Base-by-base conservation (phyloP, 2,329 filamentous ascomycete genomes). In the Scytalidium sp. region DNA sequence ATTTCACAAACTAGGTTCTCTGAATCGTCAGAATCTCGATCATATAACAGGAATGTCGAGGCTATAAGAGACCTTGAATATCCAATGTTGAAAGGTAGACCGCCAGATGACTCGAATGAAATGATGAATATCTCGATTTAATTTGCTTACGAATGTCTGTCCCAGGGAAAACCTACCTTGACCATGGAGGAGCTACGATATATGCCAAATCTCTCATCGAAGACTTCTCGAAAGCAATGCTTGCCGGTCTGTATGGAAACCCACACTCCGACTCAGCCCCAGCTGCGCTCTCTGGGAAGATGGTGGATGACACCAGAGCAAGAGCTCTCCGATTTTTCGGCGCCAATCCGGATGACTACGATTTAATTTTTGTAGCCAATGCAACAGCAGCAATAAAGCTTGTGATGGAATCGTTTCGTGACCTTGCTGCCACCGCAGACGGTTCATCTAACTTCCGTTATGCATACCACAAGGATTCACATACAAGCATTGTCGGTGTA, bases 381-480 rank as follows among this genome's bases (percentile, higher is more conserved):
- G 88, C 93, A n/a, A 97, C 93, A 0, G 90, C 91, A 2, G 90
- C 85, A 2, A 85, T 96, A 60, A 97, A 97, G 68, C 71, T 96
- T 7, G 87, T 95, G 2, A 78, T 81, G 43, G 93, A 97, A 50
- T 83, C 84, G 3, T 79, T 96, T 59, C 76, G 87, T 46, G 83
- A 86, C 53, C 73, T 78, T 42, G 76, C 83, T 10, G 41, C 83
- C 82, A 6, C 78, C 93, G 62, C 76, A 84, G 50, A 81, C 85
- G 52, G 73, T 76, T 43, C 76, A 81, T 17, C 68, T 70, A 68
- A 71, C 0, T 96, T 94, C 60, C 79, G 81, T 68, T 97, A 92
- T 67, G 83, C 80, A 1, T 96, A 97, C 63, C 92, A 97, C 66
- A 73, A 83, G 53, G 87, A 92, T 53, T 83, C 87, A 19, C 93